Evolutionary conservation across 495 filamentous ascomycete genomes (phyloP), one percentile per base, ranked within the genome.

Genomic region (Talaromyces stipitatus): DNA sequence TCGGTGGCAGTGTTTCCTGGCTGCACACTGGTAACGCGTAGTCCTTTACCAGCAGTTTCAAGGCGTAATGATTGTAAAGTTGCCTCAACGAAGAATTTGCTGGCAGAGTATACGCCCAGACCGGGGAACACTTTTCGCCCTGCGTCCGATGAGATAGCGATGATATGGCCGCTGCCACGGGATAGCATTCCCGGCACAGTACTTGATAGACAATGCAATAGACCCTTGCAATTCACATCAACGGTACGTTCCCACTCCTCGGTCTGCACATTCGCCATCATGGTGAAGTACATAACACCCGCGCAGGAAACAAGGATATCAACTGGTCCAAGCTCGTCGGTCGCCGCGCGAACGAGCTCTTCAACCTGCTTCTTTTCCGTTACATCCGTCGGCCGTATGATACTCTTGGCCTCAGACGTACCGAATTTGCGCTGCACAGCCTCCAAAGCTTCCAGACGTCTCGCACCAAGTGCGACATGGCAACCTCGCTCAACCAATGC

Each of bases 211-310:
- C 78, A 79, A 69, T 88, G 73, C n/a, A 88, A 66, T 10, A 88
- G 71, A 55, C 84, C 85, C 65, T 87, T 87, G 78, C 84, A 87
- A 67, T 87, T 87, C 29, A 87, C 83, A 55, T 87, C 84, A 16
- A 86, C 83, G 2, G 83, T 87, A 36, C 80, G 80, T 54, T 87
- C 82, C 84, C 85, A 88, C 56, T 88, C 79, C 4, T 85, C 82
- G 5, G 64, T 78, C 56, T 85, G 73, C 23, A 67, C 72, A 62
- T 88, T 87, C 3, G 81, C 78, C 84, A 88, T 87, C 79, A 87
- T 82, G 14, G 84, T 87, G 68, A 81, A 88, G 67, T 88, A 88
- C 85, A 88, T 88, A 55, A 88, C 85, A 12, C 84, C 85, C 0
- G 85, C 84, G 65, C 82, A 85, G n/a, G 78, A 76, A 26, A 88